Evolutionary conservation across 768 basidiomycete species (phyloP).

Genomic region (Paxillus ammoniavirescens): DNA sequence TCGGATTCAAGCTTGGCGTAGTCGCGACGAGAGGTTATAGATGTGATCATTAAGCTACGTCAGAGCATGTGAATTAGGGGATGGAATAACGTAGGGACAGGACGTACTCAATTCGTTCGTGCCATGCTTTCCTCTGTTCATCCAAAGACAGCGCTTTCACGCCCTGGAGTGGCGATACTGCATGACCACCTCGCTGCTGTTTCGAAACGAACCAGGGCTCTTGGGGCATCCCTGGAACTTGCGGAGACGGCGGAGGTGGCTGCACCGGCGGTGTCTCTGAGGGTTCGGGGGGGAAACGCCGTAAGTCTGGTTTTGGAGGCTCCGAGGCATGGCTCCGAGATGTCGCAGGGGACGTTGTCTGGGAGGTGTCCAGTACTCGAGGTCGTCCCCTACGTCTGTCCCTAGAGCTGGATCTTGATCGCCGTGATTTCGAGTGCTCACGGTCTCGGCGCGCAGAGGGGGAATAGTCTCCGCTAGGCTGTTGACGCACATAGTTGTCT

Average conservation of each 20-base stretch:
- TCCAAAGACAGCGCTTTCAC: constrained; percentile 29
- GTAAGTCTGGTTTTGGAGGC: neutral
- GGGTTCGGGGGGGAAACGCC: constrained; percentile 15
- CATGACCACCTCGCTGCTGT: constrained; percentile 6
- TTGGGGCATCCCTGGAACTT: constrained; percentile 16
- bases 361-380: neutral
- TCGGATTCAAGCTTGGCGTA: constrained; percentile 33
- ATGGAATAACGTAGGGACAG: neutral
- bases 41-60: constrained; percentile 36
- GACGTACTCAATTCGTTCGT: constrained; percentile 40
- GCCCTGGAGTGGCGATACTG: constrained; percentile 1
- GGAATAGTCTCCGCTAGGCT: neutral
- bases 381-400: constrained; percentile 7
- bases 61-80: neutral
- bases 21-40: constrained; percentile 34
- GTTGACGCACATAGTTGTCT: constrained; percentile 5
- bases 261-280: constrained; percentile 12
- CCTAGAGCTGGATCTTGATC: constrained; percentile 12
- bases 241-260: constrained; percentile 19
- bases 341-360: constrained; percentile 1
- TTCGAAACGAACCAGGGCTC: constrained; percentile 17
- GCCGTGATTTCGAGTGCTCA: constrained; percentile 3
- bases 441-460: constrained; percentile 6
- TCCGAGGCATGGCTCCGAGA: neutral
- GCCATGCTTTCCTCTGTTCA: constrained; percentile 39